Evolutionary conservation across 2,329 filamentous ascomycete genomes (phyloP), one percentile per base, ranked within the genome.

Genomic region (Ascochyta pisi): DNA sequence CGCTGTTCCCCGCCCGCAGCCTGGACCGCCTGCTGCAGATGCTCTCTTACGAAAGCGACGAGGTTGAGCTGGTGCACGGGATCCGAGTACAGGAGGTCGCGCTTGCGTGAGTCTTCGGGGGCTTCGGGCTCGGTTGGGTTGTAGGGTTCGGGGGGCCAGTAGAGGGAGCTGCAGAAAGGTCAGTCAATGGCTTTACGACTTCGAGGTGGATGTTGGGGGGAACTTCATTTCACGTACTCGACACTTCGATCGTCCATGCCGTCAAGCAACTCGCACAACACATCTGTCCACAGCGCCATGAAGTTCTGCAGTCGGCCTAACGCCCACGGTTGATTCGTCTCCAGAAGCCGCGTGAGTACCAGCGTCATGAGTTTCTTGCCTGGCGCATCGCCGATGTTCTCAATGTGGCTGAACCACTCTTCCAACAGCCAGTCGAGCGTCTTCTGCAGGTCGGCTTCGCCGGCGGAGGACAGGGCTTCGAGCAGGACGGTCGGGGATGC

Each of bases 271-370:
- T 92, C 88, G 1, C 77, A 77, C 27, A 93, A 78, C 1, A 91
- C 83, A 60, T 84, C 85, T 1, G 88, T 90, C 91, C 91, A 95
- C 77, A 92, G 83, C 1, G 82, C 82, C 66, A 95, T 86, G 66
- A 90, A 86, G 66, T 88, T 88, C 72, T 95, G 91, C 51, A 95
- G 78, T 34, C 81, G 83, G 1, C 74, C 69, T 4, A 92, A 76
- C 2, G 86, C 81, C 50, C 89, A 82, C 0, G 84, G 68, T 24
- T 83, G 81, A 0, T 82, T 81, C 1, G 89, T 81, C 69, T 91
- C 88, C 12, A 91, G 77, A 1, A 95, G 78, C 3, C 89, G 84
- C 1, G 90, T 92, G 13, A 94, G 80, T 0, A 86, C 89, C 4
- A 95, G 79, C 24, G 88, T 84, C 61, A 88, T 89, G 16, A 95